Evolutionary conservation across 495 filamentous ascomycete genomes (phyloP), one percentile per base, ranked within the genome.

Genomic region (Trichoderma reesei): DNA sequence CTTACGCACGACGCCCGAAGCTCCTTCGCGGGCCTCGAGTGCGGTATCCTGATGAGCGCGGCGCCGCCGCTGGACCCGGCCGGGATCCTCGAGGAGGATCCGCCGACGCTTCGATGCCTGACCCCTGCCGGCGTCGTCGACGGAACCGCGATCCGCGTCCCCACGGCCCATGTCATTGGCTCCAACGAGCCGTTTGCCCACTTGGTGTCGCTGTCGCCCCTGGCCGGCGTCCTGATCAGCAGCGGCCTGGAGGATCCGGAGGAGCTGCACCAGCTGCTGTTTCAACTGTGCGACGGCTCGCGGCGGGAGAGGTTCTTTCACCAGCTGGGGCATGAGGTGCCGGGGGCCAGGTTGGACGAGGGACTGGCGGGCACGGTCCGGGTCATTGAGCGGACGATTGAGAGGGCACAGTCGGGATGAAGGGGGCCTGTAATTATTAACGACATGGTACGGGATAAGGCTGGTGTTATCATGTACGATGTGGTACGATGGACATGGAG

Each of bases 11-110:
- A 72, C 64, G 39, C 67, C 16, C 67, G 68, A 48, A 64, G 66
- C 44, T 66, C 66, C 0, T 71, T 71, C 34, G 69, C 67, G 39
- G 64, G 54, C 5, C 39, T 72, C 13, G 68, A 67, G 37, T 72
- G 71, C 61, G 69, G 67, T 31, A 68, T 72, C 33, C 67, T 72
- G 37, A 68, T 72, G 62, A 67, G 66, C 61, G 71, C 69, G 6
- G 69, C 66, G 59, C 44, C 65, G 64, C 69, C 71, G 7, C 68
- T 69, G 44, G 68, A 72, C 37, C 68, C 67, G 37, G 69, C 69
- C 66, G 46, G n/a, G n/a, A 54, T 54, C 11, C 61, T 65, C n/a
- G 62, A 62, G 38, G 66, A 67, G 51, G n/a, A n/a, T n/a, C 61
- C 65, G 48, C 66, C 65, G 41, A 54, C 62, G 36, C 54, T 71